A percentile compares a stretch with the other conserved stretches of the same genome.
These are phyloP conservation scores for Wickerhamomyces sp. DNA, from an alignment of 1,139 yeast genomes.

Conservation along the genomic window DNA sequence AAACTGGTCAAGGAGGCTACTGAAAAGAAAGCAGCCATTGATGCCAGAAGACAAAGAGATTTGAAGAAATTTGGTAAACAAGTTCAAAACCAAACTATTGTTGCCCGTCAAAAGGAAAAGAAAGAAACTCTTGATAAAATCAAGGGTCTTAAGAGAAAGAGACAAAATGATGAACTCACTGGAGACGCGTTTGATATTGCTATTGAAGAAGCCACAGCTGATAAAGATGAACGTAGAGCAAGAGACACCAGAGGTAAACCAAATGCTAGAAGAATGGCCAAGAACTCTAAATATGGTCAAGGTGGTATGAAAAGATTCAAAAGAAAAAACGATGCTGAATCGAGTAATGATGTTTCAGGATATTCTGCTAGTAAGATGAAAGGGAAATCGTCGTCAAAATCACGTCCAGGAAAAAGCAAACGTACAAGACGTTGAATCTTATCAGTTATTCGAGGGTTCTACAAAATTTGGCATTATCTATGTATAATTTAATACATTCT, in stretches of 20 bases:
- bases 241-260: conserved; percentile 41
- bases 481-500: background rate
- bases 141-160: conserved; percentile 81
- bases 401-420: conserved; percentile 78
- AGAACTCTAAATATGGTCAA: conserved; percentile 60
- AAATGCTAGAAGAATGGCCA: conserved; percentile 60
- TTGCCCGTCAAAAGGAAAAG: conserved; percentile 93
- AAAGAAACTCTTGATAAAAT: conserved; percentile 86
- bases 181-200: conserved; percentile 65
- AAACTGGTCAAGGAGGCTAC: conserved; percentile 84
- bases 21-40: conserved; percentile 87
- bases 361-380: conserved; percentile 55
- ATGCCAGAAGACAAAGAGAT: conserved; percentile 90
- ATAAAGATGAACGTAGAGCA: conserved; percentile 31
- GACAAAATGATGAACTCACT: conserved; percentile 68
- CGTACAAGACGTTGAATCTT: conserved; percentile 26
- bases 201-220: conserved; percentile 66
- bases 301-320: conserved; percentile 78
- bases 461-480: background rate
- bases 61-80: conserved; percentile 97
- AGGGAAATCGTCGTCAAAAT: conserved; percentile 39
- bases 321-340: conserved; percentile 69
- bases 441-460: background rate
- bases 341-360: conserved; percentile 66
- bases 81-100: conserved; percentile 90